Base-by-base conservation (phyloP, 106 monocot genomes). In the Vanilla planifolia region DNA sequence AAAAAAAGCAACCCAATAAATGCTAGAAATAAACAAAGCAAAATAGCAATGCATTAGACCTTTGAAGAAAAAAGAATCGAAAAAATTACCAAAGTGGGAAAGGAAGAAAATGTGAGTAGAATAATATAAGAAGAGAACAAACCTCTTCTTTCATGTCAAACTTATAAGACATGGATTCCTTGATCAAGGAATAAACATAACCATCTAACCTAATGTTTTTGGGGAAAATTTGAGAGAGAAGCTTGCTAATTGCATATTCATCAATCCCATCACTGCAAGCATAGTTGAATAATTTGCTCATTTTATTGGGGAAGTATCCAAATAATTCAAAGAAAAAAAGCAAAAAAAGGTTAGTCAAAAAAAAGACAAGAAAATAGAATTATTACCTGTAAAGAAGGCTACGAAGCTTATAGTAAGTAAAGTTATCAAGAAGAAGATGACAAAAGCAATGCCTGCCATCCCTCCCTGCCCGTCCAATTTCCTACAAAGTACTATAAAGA, bases 81-180 rank as follows among this genome's bases (percentile, higher is more conserved):
- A n/a, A n/a, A n/a, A n/a, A 44, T 43, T 22, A 62, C 25, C 40
- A 45, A 48, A 21, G 26, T 47, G 21, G 32, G 28, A 48, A 57
- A 34, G 17, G 5, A 33, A 34, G 13, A 11, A 43, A 46, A 20
- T 27, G 30, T 55, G 26, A 15, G 24, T 17, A 5, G 51, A 40
- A 48, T 61, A 48, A 8, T n/a, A 55, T 62, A 23, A 6, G 57
- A 43, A 5, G 26, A 44, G 11, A 28, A 80, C 51, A 66, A 7
- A 96, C 96, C 87, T 98, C 91, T 71, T 98, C 96, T 80, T 98
- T 98, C 73, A 98, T 88, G 70, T 98, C 96, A 82, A 87, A 81
- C 47, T 79, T 90, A 62, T 59, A 74, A 21, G 84, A 72, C 43
- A 79, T 73, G 37, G 75, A 73, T 63, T 91, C 96, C 64, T 87